Percentiles rank a stretch among this genome's conserved stretches.
Evolutionary conservation across 2,329 filamentous ascomycete genomes (phyloP).

Genomic region (Capronia epimyces): DNA sequence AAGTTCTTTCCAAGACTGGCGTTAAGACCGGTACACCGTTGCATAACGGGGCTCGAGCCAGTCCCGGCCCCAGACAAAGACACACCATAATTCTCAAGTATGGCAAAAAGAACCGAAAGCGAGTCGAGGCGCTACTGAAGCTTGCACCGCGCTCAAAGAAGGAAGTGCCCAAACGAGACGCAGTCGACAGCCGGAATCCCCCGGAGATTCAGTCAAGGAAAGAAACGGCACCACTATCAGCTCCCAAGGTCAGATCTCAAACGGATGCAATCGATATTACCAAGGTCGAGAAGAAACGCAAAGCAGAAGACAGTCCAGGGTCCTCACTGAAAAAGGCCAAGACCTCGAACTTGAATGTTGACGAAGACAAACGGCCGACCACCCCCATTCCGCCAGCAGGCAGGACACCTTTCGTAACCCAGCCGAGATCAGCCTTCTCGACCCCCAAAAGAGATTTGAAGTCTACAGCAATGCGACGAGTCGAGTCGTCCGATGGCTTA

Average conservation of each 20-base stretch:
- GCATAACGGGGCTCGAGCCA: constrained; percentile 19
- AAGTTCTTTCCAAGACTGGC: constrained; percentile 16
- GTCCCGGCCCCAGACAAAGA: constrained; percentile 29
- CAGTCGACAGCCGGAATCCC: not conserved
- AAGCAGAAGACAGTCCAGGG: constrained; percentile 19
- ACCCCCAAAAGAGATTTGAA: constrained; percentile 44
- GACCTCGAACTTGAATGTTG: constrained; percentile 11
- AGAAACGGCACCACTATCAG: constrained; percentile 25
- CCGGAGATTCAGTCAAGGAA: constrained; percentile 11
- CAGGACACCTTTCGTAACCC: constrained; percentile 32
- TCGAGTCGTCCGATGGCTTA: constrained; percentile 35
- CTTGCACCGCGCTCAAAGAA: constrained; percentile 33
- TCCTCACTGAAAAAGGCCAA: constrained; percentile 29
- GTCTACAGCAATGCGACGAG: constrained; percentile 35
- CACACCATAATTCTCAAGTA: constrained; percentile 50
- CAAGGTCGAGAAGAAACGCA: constrained; percentile 23
- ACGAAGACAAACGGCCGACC: constrained; percentile 31
- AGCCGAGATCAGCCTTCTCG: constrained; percentile 31
- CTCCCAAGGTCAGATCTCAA: constrained; percentile 11
- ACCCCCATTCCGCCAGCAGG: constrained; percentile 35
- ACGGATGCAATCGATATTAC: constrained; percentile 1
- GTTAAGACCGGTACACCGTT: constrained; percentile 15
- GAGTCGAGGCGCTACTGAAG: constrained; percentile 45
- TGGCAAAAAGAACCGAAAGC: constrained; percentile 45
- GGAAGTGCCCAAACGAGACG: constrained; percentile 9